Percentiles rank a stretch among this genome's conserved stretches.
phyloP scores from a whole-genome alignment of 257 asterid species.

The Gynochthodes officinalis region DNA sequence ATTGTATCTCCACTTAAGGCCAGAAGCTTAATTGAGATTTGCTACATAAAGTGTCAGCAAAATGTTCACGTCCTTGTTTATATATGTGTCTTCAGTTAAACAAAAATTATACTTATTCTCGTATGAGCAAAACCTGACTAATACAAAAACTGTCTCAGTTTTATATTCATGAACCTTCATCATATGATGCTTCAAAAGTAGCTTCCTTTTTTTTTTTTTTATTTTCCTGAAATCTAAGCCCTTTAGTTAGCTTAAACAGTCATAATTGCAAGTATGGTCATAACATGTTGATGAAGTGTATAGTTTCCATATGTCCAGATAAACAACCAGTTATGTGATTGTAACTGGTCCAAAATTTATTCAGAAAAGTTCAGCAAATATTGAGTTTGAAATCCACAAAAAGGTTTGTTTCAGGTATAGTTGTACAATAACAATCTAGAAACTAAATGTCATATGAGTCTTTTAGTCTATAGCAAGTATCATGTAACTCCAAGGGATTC shows the following conservation, averaged over 20 bases:
- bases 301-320: background rate
- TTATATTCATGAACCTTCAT: no score
- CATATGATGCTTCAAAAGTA: background rate
- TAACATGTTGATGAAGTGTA: background rate
- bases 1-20: no score
- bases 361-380: background rate
- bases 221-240: background rate
- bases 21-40: no score
- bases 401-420: background rate
- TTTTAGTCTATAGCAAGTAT: background rate
- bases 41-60: no score
- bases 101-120: no score
- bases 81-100: no score
- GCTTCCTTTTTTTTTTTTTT: background rate
- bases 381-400: background rate
- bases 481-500: background rate
- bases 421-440: background rate
- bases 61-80: no score
- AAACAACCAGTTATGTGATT: background rate
- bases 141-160: no score
- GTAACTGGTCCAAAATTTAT: background rate
- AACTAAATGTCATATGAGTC: background rate
- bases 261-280: background rate
- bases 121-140: no score
- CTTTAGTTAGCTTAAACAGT: background rate